Evolutionary conservation across 176 grass and related monocot species (phyloP).

Genomic region (Oryza nivara): DNA sequence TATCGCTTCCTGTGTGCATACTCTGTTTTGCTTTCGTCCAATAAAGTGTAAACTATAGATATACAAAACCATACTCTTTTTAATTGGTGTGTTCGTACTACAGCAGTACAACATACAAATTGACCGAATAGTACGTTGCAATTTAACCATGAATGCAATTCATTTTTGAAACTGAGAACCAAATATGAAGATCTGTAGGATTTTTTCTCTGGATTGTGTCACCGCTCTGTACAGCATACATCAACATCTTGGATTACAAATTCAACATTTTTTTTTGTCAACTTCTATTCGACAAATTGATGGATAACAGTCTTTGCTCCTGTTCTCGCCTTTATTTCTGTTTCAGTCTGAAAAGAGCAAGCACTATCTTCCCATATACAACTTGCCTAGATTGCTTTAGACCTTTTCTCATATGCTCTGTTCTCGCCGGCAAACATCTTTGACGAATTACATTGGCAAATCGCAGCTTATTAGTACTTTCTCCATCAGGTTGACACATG

Average conservation of each 20-base stretch:
- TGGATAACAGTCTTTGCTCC: neutral
- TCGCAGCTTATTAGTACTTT: neutral
- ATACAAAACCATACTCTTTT: neutral
- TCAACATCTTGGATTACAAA: neutral
- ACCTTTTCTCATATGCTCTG: neutral
- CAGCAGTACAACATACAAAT: neutral
- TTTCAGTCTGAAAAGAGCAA: neutral
- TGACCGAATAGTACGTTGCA: neutral
- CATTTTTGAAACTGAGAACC: neutral
- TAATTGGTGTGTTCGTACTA: neutral
- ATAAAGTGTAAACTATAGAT: neutral
- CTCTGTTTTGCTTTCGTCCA: neutral
- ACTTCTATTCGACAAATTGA: neutral
- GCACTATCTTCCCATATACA: neutral
- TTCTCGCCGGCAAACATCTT: neutral
- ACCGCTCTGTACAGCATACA: neutral
- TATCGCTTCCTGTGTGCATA: neutral
- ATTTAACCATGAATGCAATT: neutral
- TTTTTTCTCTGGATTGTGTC: neutral
- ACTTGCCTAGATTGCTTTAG: conserved; percentile 7
- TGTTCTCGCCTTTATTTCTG: neutral
- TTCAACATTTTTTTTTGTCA: neutral
- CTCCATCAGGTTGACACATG: neutral
- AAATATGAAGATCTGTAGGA: neutral
- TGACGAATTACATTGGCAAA: neutral